phyloP scores from a whole-genome alignment of 768 basidiomycete genomes.

The Mycena kentingensis region DNA sequence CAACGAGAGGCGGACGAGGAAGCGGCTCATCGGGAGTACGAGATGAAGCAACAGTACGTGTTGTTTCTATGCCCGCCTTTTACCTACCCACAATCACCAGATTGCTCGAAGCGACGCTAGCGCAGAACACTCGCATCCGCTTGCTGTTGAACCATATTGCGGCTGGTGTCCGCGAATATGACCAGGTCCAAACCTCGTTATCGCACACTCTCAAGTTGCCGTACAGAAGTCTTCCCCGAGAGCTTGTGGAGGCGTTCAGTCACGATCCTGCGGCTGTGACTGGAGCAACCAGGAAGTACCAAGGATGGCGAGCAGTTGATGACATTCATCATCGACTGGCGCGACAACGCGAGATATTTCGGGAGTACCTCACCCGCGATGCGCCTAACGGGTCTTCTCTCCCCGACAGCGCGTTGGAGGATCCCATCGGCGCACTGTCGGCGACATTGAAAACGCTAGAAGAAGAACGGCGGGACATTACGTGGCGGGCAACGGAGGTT shows the following conservation, averaged over 20 bases:
- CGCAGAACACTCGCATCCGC: constrained; percentile 68
- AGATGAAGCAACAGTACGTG: constrained; percentile 56
- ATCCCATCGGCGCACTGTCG: constrained; percentile 53
- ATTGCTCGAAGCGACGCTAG: constrained; percentile 56
- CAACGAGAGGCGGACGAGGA: constrained; percentile 49
- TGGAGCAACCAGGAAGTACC: constrained; percentile 58
- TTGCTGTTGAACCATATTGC: constrained; percentile 70
- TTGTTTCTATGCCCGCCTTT: constrained; percentile 5
- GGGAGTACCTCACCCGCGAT: constrained; percentile 42
- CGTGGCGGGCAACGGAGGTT: constrained; percentile 50
- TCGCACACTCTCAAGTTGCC: constrained; percentile 49
- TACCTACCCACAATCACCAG: constrained; percentile 36
- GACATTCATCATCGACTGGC: constrained; percentile 67
- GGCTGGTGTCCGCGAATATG: constrained; percentile 63
- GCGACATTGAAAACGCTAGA: constrained; percentile 54
- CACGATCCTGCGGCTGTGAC: constrained; percentile 81
- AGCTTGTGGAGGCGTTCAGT: constrained; percentile 71
- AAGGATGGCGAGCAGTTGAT: constrained; percentile 74
- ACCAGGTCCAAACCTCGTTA: constrained; percentile 56
- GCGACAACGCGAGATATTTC: constrained; percentile 60
- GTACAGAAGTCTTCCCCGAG: constrained; percentile 55
- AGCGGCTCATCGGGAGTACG: constrained; percentile 56
- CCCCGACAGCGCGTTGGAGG: constrained; percentile 50
- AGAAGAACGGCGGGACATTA: constrained; percentile 45
- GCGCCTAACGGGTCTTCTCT: constrained; percentile 24